Base-by-base conservation (phyloP, 768 basidiomycete genomes). In the Leccinum variicolor region DNA sequence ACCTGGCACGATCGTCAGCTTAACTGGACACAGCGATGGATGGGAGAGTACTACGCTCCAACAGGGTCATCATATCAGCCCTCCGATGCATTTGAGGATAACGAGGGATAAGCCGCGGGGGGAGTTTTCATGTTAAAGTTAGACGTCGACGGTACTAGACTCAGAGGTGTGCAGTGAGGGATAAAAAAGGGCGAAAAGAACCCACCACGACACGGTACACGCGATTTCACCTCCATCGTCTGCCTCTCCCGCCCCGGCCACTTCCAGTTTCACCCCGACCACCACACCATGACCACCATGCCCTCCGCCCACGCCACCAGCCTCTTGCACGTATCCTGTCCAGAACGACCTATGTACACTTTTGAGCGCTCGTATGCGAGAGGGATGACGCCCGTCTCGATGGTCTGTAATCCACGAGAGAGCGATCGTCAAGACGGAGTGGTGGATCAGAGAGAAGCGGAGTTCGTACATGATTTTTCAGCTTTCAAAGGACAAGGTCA, bases 331-430 rank as follows among this genome's bases (percentile, higher is more conserved):
- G 62, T 91, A 85, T 0, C 91, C 92, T 83, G 84, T 8, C 81
- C 82, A 76, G 75, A 21, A 78, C 74, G 58, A 74, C 90, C 92
- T 17, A 94, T 81, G 61, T 76, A 83, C 11, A 93, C 74, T 21
- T 82, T 81, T 9, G 90, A 90, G 60, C 91, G 92, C 7, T 92
- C 93, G 59, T 94, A 92, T 92, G n/a, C n/a, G n/a, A n/a, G n/a
- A n/a, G n/a, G n/a, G n/a, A 85, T 84, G 2, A 89, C 81, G 21
- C 88, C 89, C 0, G 90, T 90, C 72, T 91, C 86, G 28, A 95
- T 0, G 81, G 73, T 28, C 93, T 80, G 65, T 82, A 94, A 61
- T 90, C 86, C 34, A 78, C 71, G 1, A 89, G 76, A n/a, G n/a
- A 65, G 19, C 93, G 87, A 1, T 92, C 91, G 69, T 95, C 93